These are phyloP conservation scores for Andrographis paniculata DNA, from an alignment of 305 asterid species.

Conservation along the genomic window DNA sequence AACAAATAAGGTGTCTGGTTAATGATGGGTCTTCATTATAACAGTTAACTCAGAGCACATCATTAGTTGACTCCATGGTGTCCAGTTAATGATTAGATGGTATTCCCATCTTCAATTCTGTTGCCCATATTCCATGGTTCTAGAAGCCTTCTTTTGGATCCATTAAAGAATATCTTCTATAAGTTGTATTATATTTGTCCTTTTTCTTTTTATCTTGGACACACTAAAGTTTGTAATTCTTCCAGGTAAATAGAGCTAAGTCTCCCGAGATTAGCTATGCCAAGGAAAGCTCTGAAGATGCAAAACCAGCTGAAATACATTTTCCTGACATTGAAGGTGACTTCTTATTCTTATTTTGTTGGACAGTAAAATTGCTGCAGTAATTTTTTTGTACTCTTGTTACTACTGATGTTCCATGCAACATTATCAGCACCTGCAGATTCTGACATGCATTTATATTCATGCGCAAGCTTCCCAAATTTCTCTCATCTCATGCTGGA, in stretches of 20 bases:
- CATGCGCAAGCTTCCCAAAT: too few species aligned
- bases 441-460: too few species aligned
- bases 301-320: conserved; percentile 25
- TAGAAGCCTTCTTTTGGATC: background rate
- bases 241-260: conserved; percentile 64
- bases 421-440: background rate
- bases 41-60: background rate
- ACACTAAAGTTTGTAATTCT: conserved; percentile 8
- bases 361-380: background rate
- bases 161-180: background rate
- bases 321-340: conserved; percentile 45
- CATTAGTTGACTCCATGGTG: too few species aligned
- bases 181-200: background rate
- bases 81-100: background rate
- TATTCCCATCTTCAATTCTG: background rate
- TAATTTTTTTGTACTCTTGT: background rate
- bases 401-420: background rate
- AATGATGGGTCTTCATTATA: background rate
- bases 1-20: background rate
- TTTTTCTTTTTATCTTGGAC: background rate
- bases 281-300: conserved; percentile 28
- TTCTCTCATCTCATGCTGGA: too few species aligned
- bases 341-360: conserved; percentile 4
- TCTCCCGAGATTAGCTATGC: conserved; percentile 30
- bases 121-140: background rate